These are phyloP conservation scores for Cylindricascospora bacillispora DNA, from an alignment of 1,139 yeast genomes.

Conservation along the genomic window DNA sequence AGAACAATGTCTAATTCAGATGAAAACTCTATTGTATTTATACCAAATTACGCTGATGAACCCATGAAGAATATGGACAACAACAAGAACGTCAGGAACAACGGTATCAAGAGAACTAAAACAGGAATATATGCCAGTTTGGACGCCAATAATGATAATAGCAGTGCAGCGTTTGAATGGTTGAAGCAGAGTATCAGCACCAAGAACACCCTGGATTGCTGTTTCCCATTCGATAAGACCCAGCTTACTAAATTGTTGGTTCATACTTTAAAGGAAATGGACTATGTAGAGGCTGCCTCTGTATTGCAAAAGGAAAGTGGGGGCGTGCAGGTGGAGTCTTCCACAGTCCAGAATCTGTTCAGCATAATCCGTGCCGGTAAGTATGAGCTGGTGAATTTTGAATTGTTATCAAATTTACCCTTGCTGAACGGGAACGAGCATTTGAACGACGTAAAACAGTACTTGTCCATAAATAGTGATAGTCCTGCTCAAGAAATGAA, in stretches of 20 bases:
- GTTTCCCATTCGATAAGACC: constrained; percentile 24
- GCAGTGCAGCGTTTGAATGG: no score
- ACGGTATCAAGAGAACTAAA: no score
- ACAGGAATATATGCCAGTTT: no score
- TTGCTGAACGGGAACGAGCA: constrained; percentile 6
- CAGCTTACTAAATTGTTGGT: constrained; percentile 39
- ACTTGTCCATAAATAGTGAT: constrained; percentile 3
- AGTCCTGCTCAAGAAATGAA: not conserved
- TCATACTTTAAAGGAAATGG: constrained; percentile 38
- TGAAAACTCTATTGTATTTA: no score
- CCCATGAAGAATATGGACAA: no score
- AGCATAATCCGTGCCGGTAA: constrained; percentile 3
- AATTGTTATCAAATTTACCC: constrained; percentile 15
- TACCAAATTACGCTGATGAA: no score
- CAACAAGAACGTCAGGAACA: no score
- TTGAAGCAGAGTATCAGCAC: no score
- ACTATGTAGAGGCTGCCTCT: constrained; percentile 31
- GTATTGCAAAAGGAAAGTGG: constrained; percentile 30
- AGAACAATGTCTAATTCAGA: no score
- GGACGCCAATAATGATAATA: no score
- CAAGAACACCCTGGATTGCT: no score
- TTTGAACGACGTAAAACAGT: constrained; percentile 4
- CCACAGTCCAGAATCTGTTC: constrained; percentile 31
- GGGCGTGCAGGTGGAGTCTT: constrained; percentile 32
- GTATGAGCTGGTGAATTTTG: constrained; percentile 4